phyloP scores from a whole-genome alignment of 2,329 filamentous ascomycete genomes.

The Pseudogymnoascus sp. region DNA sequence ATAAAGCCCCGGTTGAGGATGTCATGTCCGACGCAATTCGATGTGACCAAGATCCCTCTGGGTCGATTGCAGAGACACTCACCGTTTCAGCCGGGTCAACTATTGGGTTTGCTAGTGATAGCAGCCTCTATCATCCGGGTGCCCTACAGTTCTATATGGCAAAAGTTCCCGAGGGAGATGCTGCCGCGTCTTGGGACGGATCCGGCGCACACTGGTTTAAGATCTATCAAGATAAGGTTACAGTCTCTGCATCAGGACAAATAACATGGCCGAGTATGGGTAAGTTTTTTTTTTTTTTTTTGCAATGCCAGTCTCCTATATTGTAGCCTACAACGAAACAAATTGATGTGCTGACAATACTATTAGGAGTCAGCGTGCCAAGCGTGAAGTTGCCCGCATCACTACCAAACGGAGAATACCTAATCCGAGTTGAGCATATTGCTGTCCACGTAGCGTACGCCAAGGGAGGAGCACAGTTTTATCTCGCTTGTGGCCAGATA shows the following conservation, averaged over 20 bases:
- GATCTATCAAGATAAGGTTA: constrained; percentile 20
- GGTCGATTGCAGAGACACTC: neutral
- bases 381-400: constrained; percentile 25
- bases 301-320: too few relatives aligned
- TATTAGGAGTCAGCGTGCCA: neutral
- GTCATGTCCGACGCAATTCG: constrained; percentile 32
- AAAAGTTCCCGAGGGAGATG: neutral
- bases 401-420: constrained; percentile 33
- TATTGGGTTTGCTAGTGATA: neutral
- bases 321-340: neutral
- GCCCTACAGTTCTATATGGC: constrained; percentile 12
- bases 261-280: constrained; percentile 22
- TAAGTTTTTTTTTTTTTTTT: constrained; percentile 7
- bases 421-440: constrained; percentile 31
- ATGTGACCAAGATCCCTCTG: constrained; percentile 27
- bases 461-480: constrained; percentile 20
- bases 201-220: constrained; percentile 23
- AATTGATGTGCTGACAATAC: neutral
- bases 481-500: constrained; percentile 35
- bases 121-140: constrained; percentile 16
- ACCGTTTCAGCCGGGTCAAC: neutral
- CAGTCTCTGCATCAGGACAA: constrained; percentile 12
- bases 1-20: neutral
- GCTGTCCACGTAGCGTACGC: constrained; percentile 17
- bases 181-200: neutral